Evolutionary conservation across 2,329 filamentous ascomycete genomes (phyloP).

Genomic region (Falciphora oryzae): DNA sequence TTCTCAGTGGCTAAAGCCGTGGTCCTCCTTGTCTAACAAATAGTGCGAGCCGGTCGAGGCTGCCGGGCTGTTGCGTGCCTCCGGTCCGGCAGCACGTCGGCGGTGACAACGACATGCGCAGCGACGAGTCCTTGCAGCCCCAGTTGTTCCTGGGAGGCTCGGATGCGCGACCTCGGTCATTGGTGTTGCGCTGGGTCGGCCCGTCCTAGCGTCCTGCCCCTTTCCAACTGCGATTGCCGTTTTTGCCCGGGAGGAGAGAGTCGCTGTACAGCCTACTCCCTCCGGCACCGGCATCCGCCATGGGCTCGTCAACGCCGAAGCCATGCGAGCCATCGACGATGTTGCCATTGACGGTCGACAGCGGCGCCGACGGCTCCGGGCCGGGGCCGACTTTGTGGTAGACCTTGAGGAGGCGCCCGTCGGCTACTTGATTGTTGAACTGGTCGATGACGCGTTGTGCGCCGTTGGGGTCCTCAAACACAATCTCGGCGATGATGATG

Average conservation of each 20-base stretch:
- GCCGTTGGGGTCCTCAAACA: conserved; percentile 65
- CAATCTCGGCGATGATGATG: conserved; percentile 71
- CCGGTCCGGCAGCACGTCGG: no score
- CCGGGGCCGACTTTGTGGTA: conserved; percentile 55
- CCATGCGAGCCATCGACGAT: conserved; percentile 49
- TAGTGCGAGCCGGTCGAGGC: no score
- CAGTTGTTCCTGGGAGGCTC: no score
- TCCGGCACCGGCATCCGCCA: conserved; percentile 26
- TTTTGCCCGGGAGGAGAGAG: conserved; percentile 16
- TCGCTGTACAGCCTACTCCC: conserved; percentile 47
- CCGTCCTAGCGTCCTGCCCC: conserved; percentile 4
- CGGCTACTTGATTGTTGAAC: conserved; percentile 76
- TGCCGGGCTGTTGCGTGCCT: no score
- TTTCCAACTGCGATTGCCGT: background rate
- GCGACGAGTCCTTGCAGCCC: no score
- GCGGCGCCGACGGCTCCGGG: conserved; percentile 21
- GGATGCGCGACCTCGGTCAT: background rate
- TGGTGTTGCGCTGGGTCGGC: background rate
- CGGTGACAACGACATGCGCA: no score
- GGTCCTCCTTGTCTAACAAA: no score
- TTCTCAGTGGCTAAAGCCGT: no score
- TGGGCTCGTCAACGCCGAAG: conserved; percentile 39
- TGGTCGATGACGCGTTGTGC: conserved; percentile 69
- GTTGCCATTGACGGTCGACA: conserved; percentile 28
- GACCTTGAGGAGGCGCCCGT: conserved; percentile 67